Evolutionary conservation across 2,329 filamentous ascomycete species (phyloP), one percentile per base, ranked within the genome.

Genomic region (Fusarium kyushuense): DNA sequence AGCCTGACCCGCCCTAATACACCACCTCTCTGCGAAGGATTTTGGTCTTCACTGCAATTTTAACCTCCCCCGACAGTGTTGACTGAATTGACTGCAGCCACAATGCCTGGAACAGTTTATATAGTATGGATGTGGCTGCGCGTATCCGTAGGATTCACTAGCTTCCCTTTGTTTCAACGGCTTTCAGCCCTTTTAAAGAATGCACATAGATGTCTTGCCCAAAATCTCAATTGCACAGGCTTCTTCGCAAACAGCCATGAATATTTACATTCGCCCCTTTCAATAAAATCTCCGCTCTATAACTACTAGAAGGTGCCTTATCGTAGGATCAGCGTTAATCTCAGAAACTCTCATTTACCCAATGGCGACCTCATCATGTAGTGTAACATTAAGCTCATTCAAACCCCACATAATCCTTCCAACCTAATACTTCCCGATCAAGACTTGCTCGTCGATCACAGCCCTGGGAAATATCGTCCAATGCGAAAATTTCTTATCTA

Each of bases 301-400:
- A n/a, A 25, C 6, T 16, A 17, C 1, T 10, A 14, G 13, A 38
- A 30, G 16, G 21, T 48, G 17, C 4, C 5, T 11, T 14, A 30
- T 48, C 2, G 23, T 38, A 40, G 35, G 33, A 40, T 38, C 33
- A 29, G 4, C 11, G 13, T 51, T 19, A 51, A 51, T 51, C n/a
- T 51, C 3, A 51, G 14, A 51, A 12, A 17, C 13, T 10, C 16
- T 17, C 8, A 9, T 1, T 4, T 6, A 51, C 27, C 5, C 21
- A 36, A 49, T 10, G 9, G 46, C 13, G 27, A 49, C 32, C 17
- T n/a, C 17, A 16, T 46, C 43, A 21, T 32, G n/a, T 46, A 19
- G 7, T 19, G 10, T 51, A 21, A 51, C 13, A 51, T 51, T 51
- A 51, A 51, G 47, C 47, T 51, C 35, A 40, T 51, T 51, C 3